Percentiles rank a stretch among this genome's conserved stretches.
These are phyloP conservation scores for Extremus antarcticus DNA, from an alignment of 495 filamentous ascomycete species.

Conservation along the genomic window DNA sequence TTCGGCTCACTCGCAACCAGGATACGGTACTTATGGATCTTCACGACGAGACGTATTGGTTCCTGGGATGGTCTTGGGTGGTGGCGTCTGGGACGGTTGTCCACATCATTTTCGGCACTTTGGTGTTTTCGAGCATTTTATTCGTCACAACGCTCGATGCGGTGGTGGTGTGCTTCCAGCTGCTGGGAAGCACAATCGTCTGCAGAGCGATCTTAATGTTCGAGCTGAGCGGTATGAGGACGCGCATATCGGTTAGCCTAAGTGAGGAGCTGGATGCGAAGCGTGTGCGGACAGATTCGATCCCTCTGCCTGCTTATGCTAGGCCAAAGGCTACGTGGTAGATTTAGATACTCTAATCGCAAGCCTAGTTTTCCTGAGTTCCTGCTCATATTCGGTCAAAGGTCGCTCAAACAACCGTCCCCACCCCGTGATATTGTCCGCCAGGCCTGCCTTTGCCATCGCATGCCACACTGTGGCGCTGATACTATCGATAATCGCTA, in stretches of 20 bases:
- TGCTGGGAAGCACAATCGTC: background rate
- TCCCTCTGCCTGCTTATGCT: background rate
- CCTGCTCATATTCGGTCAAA: too few relatives aligned
- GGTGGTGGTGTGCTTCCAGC: background rate
- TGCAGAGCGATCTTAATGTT: conserved; percentile 2
- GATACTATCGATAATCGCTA: conserved; percentile 10
- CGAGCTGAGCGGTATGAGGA: background rate
- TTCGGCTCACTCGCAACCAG: background rate
- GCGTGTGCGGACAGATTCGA: background rate
- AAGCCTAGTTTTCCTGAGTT: too few relatives aligned
- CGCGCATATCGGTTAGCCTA: background rate
- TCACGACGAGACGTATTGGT: background rate
- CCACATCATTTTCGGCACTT: conserved; percentile 1
- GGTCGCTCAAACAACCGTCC: background rate
- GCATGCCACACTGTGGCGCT: conserved; percentile 8
- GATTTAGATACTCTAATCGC: background rate
- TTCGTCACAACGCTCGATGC: conserved; percentile 2
- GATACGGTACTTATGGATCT: background rate
- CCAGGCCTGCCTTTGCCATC: background rate
- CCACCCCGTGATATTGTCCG: background rate
- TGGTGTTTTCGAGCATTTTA: conserved; percentile 1
- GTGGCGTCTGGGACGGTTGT: background rate
- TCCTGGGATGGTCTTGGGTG: background rate
- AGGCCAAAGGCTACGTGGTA: background rate
- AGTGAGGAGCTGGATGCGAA: background rate